phyloP scores from a whole-genome alignment of 768 basidiomycete genomes.

The Pleurotus sapidus region DNA sequence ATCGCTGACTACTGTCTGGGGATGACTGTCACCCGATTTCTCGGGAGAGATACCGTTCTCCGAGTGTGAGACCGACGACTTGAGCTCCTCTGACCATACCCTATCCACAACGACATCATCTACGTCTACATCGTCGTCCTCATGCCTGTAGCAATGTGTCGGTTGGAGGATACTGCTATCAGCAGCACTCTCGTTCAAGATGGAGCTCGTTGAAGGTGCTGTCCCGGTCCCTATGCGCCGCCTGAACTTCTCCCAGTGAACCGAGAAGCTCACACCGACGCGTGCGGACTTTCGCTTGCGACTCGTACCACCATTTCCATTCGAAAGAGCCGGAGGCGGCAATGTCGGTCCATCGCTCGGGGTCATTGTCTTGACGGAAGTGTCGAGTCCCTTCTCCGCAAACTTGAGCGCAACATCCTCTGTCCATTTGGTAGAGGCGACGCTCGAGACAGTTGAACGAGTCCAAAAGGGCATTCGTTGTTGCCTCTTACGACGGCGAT shows the following conservation, averaged over 20 bases:
- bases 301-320: conserved; percentile 15
- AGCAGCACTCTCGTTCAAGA: conserved; percentile 43
- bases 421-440: conserved; percentile 9
- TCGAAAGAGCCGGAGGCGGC: conserved; percentile 41
- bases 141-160: conserved; percentile 14
- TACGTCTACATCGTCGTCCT: conserved; percentile 39
- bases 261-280: conserved; percentile 29
- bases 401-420: conserved; percentile 7
- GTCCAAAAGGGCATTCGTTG: conserved; percentile 9
- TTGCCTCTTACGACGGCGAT: conserved; percentile 5
- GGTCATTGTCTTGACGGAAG: conserved; percentile 12
- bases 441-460: neutral
- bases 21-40: conserved; percentile 45
- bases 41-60: conserved; percentile 48
- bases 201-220: conserved; percentile 52
- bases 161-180: conserved; percentile 34
- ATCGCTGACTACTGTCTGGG: conserved; percentile 27
- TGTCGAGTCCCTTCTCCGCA: conserved; percentile 12
- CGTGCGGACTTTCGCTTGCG: conserved; percentile 33
- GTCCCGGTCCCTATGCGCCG: conserved; percentile 54
- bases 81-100: conserved; percentile 59
- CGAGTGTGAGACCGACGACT: conserved; percentile 49
- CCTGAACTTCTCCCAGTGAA: conserved; percentile 50
- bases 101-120: conserved; percentile 79
- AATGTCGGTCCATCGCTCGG: conserved; percentile 20